A percentile compares a stretch with the other conserved stretches of the same genome.
Conservation (phyloP, 2,329 filamentous ascomycete genomes). For the Monilinia fructigena region DNA sequence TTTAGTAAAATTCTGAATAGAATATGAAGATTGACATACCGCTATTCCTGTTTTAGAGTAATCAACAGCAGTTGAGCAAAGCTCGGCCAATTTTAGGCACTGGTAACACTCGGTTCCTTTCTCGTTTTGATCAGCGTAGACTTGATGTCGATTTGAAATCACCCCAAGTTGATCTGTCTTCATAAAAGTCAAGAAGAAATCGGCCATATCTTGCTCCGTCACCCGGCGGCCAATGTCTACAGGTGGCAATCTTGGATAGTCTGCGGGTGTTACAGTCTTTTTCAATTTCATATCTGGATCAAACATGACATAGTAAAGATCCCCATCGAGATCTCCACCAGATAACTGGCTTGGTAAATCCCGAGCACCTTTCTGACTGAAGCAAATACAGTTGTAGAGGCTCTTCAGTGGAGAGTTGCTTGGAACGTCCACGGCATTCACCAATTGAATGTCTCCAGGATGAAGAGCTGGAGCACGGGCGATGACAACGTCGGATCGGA, state of each 20-base stretch:
- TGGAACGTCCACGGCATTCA: conserved; percentile 60
- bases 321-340: conserved; percentile 82
- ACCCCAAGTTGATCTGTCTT: conserved; percentile 62
- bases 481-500: conserved; percentile 49
- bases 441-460: conserved; percentile 75
- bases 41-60: conserved; percentile 72
- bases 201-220: conserved; percentile 63
- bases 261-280: conserved; percentile 56
- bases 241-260: conserved; percentile 63
- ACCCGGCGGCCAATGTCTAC: conserved; percentile 62
- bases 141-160: conserved; percentile 63
- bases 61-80: conserved; percentile 72
- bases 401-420: conserved; percentile 56
- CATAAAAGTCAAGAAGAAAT: conserved; percentile 82
- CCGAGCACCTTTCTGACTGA: conserved; percentile 67
- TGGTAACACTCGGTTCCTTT: conserved; percentile 52
- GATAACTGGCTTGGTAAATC: conserved; percentile 77
- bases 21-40: conserved; percentile 39
- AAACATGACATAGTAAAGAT: conserved; percentile 78
- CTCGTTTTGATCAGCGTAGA: conserved; percentile 58
- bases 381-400: conserved; percentile 73
- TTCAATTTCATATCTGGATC: conserved; percentile 54
- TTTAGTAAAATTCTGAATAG: neutral
- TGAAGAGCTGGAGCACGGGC: conserved; percentile 80
- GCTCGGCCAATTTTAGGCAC: conserved; percentile 56